Evolutionary conservation across 2,329 filamentous ascomycete genomes (phyloP), one percentile per base, ranked within the genome.

Genomic region (Plenodomus tracheiphilus): DNA sequence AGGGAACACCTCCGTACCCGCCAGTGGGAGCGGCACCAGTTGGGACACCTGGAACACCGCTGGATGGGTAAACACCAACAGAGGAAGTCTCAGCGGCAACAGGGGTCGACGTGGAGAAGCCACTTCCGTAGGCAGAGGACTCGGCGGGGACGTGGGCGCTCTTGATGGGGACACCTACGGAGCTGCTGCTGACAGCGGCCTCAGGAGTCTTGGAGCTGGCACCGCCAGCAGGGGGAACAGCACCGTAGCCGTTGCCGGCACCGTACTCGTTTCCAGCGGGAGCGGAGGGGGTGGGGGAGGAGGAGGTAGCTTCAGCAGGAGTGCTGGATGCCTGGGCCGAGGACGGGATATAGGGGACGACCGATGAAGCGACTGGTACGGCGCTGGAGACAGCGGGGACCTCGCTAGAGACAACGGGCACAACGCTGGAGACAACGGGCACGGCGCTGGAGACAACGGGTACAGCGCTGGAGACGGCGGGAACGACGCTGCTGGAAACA

Each of bases 21-120:
- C 41, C 46, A 10, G 8, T 17, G 28, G 44, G 44, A 39, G 32
- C 22, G n/a, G 21, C 48, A 41, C 48, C 62, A 30, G 66, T 68
- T 36, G 58, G 28, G 66, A 68, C 34, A 57, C 54, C 15, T 18
- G 16, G 16, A 13, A 48, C 37, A 28, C 13, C 45, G 17, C 39
- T 21, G 20, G 42, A 36, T 19, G 49, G 45, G 47, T 22, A 44
- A 20, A 41, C 44, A 36, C 47, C 47, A 15, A 42, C 44, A 20
- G 54, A 46, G 35, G 36, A 35, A 22, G 36, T 32, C 19, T 16
- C 41, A 41, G 40, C 45, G 9, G 46, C 21, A 34, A 41, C 49
- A 25, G 44, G 35, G 11, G 13, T 18, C 17, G 45, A 37, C 17
- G 42, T 39, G 18, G 46, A 39, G 19, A 35, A 47, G 22, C 47